These are phyloP conservation scores for Marasmius fiardii DNA, from an alignment of 1,284 basidiomycete genomes.

Conservation along the genomic window DNA sequence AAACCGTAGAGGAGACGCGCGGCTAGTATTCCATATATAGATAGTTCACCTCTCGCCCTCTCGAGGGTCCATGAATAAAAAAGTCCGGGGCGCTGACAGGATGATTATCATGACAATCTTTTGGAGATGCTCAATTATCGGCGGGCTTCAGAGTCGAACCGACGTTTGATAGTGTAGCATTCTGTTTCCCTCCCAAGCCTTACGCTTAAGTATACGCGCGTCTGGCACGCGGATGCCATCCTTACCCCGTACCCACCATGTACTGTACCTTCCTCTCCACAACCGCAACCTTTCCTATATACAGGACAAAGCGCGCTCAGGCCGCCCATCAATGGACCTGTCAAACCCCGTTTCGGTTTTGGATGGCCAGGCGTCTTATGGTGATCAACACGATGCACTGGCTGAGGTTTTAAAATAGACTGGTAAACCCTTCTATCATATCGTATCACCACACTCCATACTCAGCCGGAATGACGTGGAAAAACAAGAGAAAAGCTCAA, in stretches of 20 bases:
- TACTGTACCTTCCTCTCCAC: too few relatives aligned
- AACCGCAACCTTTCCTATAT: too few relatives aligned
- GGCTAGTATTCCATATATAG: too few relatives aligned
- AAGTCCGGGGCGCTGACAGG: too few relatives aligned
- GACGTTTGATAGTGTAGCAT: too few relatives aligned
- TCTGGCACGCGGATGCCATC: too few relatives aligned
- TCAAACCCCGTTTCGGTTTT: background rate
- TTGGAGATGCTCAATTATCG: too few relatives aligned
- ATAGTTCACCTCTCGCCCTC: background rate
- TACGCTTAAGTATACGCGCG: too few relatives aligned
- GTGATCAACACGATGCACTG: background rate
- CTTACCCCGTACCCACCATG: too few relatives aligned
- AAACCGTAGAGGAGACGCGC: constrained; percentile 34
- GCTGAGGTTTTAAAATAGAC: background rate
- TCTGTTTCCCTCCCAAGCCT: too few relatives aligned
- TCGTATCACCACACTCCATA: background rate
- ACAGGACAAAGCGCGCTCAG: background rate
- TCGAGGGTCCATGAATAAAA: background rate
- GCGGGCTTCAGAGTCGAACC: too few relatives aligned
- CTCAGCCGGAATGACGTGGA: background rate
- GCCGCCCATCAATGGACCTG: background rate
- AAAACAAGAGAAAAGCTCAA: background rate
- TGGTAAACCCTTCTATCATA: background rate
- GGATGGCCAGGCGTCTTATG: background rate
- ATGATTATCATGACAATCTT: too few relatives aligned